These are phyloP conservation scores for Nyctanthes arbortristis DNA, from an alignment of 257 asterid genomes.

Conservation along the genomic window DNA sequence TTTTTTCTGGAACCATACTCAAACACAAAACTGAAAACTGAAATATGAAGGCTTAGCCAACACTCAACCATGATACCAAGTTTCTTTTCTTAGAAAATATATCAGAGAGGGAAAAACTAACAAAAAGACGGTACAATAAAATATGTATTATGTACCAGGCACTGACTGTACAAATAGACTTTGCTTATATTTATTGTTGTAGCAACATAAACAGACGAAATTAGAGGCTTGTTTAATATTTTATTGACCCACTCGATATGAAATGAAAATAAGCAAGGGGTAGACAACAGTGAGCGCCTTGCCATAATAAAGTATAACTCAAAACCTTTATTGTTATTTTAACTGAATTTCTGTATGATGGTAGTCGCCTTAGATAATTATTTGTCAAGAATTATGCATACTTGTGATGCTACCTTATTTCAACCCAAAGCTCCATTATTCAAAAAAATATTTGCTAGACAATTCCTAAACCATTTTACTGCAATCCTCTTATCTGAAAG, in stretches of 20 bases:
- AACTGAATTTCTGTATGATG: not conserved
- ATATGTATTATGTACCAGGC: not conserved
- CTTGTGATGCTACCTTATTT: not conserved
- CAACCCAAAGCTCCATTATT: not conserved
- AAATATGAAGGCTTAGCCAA: too few relatives aligned
- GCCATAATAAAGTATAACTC: not conserved
- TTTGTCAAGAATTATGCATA: not conserved
- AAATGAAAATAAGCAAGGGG: not conserved
- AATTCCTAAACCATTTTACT: not conserved
- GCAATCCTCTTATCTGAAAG: not conserved
- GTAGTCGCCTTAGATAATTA: not conserved
- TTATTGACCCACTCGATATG: not conserved
- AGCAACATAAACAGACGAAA: not conserved
- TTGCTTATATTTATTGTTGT: not conserved
- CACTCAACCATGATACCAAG: not conserved
- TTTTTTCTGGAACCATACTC: too few relatives aligned
- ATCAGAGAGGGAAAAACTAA: not conserved
- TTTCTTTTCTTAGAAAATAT: not conserved
- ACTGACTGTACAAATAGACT: not conserved
- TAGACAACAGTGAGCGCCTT: not conserved
- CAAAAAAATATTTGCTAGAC: not conserved
- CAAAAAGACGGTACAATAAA: not conserved
- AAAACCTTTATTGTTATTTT: not conserved
- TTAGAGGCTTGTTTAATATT: not conserved
- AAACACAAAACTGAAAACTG: too few relatives aligned